Evolutionary conservation across 2,329 filamentous ascomycete species (phyloP), one percentile per base, ranked within the genome.

Genomic region (Colletotrichum simmondsii): DNA sequence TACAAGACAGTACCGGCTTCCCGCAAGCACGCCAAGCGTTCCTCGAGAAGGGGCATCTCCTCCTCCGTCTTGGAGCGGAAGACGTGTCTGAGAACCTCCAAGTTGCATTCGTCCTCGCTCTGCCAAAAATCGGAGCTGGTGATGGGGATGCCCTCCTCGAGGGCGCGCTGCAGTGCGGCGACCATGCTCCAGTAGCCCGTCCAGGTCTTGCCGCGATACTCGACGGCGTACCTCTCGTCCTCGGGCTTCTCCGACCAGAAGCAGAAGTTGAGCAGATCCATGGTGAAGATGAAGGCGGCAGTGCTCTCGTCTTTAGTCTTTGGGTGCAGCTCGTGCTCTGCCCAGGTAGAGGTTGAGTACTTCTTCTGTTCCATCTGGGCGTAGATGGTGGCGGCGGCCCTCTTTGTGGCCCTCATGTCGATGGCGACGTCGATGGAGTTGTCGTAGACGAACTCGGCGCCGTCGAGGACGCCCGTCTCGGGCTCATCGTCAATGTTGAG

Each of bases 171-270:
- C 77, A 99, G 82, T 26, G 93, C 90, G 28, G 97, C 97, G 24
- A 98, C 94, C 68, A 99, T 84, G 81, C 95, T 97, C 92, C 94
- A 98, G 82, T 99, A 99, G 4, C 97, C 97, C 0, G 95, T 98
- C 95, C 95, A 98, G 70, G 84, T 90, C 81, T 90, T 92, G 32
- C 91, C 95, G 58, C 89, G 89, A 82, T 98, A 98, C 70, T 94
- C 92, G 54, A 99, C 89, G 11, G 93, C 89, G 81, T 96, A 99
- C 12, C 95, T 88, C 77, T 96, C 91, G 5, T 91, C 88, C 12
- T 93, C 92, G 0, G 86, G 82, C 57, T 83, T 80, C 65, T 94
- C 92, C 16, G 94, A 97, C 97, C 97, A 99, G 82, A 99, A 99
- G 26, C 93, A 97, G 80, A 98, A 99, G 81, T 99, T 99, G 63